Evolutionary conservation across 768 basidiomycete species (phyloP).

Genomic region (Tylopilus intermedius): DNA sequence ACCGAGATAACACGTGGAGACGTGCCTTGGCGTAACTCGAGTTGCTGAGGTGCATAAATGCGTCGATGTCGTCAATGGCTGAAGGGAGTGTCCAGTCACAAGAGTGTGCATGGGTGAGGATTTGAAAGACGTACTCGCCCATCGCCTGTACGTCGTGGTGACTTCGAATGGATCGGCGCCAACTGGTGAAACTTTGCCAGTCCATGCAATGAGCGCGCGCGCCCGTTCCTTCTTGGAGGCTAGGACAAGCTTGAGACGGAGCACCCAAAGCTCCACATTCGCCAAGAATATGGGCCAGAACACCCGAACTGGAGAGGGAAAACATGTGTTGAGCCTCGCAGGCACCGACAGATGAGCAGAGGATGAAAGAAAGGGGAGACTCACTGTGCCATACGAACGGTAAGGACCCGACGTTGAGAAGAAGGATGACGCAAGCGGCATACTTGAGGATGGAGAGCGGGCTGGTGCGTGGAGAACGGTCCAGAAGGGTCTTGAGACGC

Average conservation of each 20-base stretch:
- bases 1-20: not conserved
- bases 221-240: constrained; percentile 30
- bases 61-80: constrained; percentile 69
- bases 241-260: constrained; percentile 37
- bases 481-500: constrained; percentile 4
- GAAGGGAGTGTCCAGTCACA: not conserved
- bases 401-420: constrained; percentile 58
- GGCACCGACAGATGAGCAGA: not conserved
- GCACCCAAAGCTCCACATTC: constrained; percentile 29
- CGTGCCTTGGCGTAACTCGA: constrained; percentile 72
- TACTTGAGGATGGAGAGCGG: constrained; percentile 18
- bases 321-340: not conserved
- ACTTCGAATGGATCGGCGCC: constrained; percentile 54
- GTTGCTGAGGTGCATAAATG: constrained; percentile 69
- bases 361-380: constrained; percentile 22
- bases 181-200: constrained; percentile 46
- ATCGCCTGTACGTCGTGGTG: constrained; percentile 37
- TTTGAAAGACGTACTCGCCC: constrained; percentile 44
- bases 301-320: constrained; percentile 41
- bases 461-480: constrained; percentile 1
- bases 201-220: constrained; percentile 39
- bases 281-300: constrained; percentile 43
- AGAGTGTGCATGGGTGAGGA: not conserved
- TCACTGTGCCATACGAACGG: constrained; percentile 67
- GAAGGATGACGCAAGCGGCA: constrained; percentile 36